Evolutionary conservation across 345 rosid genomes (phyloP).

Genomic region (Conringia planisiliqua): DNA sequence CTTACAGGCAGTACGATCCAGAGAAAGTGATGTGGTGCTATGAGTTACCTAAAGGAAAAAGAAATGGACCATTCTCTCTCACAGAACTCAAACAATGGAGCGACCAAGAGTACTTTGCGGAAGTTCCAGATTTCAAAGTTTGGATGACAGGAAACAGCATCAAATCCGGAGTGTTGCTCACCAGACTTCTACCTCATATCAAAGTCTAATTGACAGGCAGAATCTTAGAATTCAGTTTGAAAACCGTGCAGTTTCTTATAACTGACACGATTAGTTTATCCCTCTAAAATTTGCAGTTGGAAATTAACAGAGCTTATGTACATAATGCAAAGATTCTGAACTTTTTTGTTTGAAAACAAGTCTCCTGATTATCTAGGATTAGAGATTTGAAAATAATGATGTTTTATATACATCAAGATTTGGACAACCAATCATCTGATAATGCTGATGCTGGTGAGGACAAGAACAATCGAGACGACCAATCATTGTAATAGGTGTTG

Average conservation of each 20-base stretch:
- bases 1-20: not conserved
- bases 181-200: slow-evolving; percentile 6
- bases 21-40: slow-evolving; percentile 55
- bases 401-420: no score
- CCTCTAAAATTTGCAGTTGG: not conserved
- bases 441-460: not conserved
- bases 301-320: not conserved
- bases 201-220: slow-evolving; percentile 12
- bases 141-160: slow-evolving; percentile 51
- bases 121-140: slow-evolving; percentile 48
- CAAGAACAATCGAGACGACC: not conserved
- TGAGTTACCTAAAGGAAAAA: slow-evolving; percentile 46
- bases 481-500: slow-evolving; percentile 18
- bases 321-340: no score
- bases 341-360: no score
- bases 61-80: slow-evolving; percentile 64
- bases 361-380: no score
- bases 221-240: not conserved
- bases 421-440: no score
- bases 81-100: slow-evolving; percentile 48
- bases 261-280: not conserved
- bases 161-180: slow-evolving; percentile 39
- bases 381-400: no score
- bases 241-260: not conserved
- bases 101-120: slow-evolving; percentile 44